Percentiles rank a stretch among this genome's conserved stretches.
Evolutionary conservation across 331 rosid species (phyloP).

Genomic region (Ulmus americana): DNA sequence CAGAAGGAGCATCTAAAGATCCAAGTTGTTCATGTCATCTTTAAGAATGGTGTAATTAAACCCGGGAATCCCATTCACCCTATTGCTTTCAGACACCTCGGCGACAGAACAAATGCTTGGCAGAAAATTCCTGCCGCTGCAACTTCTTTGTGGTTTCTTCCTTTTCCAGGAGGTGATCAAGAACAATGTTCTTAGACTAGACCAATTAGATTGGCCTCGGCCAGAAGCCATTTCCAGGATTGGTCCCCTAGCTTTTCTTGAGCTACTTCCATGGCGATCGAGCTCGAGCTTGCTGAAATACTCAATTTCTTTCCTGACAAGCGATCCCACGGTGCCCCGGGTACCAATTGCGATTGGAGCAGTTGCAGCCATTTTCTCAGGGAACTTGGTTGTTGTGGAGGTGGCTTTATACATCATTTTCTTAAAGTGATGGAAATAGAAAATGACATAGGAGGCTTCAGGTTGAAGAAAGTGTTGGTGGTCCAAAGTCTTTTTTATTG

Average conservation of each 20-base stretch:
- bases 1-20: constrained; percentile 23
- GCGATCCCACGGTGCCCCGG: constrained; percentile 82
- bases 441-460: constrained; percentile 32
- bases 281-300: constrained; percentile 65
- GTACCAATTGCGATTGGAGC: constrained; percentile 72
- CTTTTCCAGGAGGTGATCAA: constrained; percentile 56
- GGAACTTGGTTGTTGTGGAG: constrained; percentile 25
- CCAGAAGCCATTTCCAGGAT: constrained; percentile 35
- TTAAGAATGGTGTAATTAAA: constrained; percentile 53
- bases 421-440: neutral
- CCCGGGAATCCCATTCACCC: constrained; percentile 41
- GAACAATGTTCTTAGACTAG: constrained; percentile 51
- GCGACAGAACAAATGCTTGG: constrained; percentile 44
- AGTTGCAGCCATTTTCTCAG: constrained; percentile 46
- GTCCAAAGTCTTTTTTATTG: constrained; percentile 8
- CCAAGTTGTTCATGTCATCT: constrained; percentile 42
- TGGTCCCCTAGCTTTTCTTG: constrained; percentile 35
- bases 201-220: constrained; percentile 23
- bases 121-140: constrained; percentile 28
- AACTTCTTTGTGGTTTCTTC: constrained; percentile 41
- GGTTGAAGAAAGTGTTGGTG: constrained; percentile 37
- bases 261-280: constrained; percentile 32
- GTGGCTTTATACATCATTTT: constrained; percentile 40
- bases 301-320: constrained; percentile 83
- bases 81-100: constrained; percentile 36